Evolutionary conservation across 352 stramenopile genomes (phyloP).

Genomic region (Phytophthora chlamydospora): DNA sequence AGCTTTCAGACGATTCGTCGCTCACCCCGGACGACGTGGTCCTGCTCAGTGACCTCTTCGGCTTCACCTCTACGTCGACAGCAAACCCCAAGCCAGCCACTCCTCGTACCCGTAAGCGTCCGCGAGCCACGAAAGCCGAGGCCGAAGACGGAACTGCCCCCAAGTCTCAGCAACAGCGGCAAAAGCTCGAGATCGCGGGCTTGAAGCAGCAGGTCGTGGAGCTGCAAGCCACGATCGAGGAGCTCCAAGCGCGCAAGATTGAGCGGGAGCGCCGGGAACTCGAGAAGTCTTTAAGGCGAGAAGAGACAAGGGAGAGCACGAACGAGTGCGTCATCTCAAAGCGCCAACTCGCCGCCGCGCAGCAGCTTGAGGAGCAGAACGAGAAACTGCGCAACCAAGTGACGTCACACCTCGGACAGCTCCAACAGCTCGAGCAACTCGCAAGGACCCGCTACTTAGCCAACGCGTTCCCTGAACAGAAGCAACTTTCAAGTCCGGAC

Average conservation of each 20-base stretch:
- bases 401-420: constrained; percentile 22
- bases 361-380: constrained; percentile 47
- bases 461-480: constrained; percentile 12
- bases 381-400: constrained; percentile 42
- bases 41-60: constrained; percentile 36
- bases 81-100: neutral
- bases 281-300: neutral
- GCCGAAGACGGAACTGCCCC: constrained; percentile 1
- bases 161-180: constrained; percentile 43
- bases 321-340: constrained; percentile 20
- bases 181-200: constrained; percentile 40
- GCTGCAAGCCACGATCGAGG: constrained; percentile 29
- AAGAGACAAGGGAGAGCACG: neutral
- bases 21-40: constrained; percentile 35
- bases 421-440: constrained; percentile 34
- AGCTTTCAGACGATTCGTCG: constrained; percentile 28
- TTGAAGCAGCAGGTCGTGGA: constrained; percentile 38
- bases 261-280: constrained; percentile 19
- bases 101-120: constrained; percentile 23
- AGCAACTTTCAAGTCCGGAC: constrained; percentile 2
- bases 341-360: constrained; percentile 24
- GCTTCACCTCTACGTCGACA: neutral
- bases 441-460: constrained; percentile 17
- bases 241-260: constrained; percentile 31
- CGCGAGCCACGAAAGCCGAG: neutral